phyloP scores from a whole-genome alignment of 768 basidiomycete genomes.

The Podaxis carcinomalis region DNA sequence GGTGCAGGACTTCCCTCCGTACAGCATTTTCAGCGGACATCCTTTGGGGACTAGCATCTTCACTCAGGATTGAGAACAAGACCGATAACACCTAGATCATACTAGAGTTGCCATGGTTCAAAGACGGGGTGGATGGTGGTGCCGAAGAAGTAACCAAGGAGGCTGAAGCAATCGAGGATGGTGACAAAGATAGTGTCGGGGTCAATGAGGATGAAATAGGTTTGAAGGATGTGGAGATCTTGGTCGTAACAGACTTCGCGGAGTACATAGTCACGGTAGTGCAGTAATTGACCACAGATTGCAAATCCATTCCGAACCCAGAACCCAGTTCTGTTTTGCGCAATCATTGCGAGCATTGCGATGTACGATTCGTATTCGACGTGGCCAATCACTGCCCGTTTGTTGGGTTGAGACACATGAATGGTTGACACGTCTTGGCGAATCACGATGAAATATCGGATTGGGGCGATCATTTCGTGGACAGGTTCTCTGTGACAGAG shows the following conservation, averaged over 20 bases:
- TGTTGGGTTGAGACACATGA: conserved; percentile 91
- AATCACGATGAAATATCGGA: conserved; percentile 63
- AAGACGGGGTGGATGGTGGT: conserved; percentile 54
- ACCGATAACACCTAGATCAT: conserved; percentile 94
- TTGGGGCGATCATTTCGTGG: conserved; percentile 69
- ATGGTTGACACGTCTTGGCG: conserved; percentile 76
- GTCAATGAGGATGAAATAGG: conserved; percentile 72
- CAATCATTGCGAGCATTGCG: conserved; percentile 88
- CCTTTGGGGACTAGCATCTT: conserved; percentile 69
- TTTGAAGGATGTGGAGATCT: conserved; percentile 85
- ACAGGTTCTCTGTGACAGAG: conserved; percentile 79
- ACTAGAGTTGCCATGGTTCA: conserved; percentile 66
- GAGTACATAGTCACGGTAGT: conserved; percentile 96
- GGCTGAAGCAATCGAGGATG: conserved; percentile 86
- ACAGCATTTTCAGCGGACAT: conserved; percentile 63
- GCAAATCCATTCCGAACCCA: conserved; percentile 98
- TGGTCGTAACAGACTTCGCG: conserved; percentile 97
- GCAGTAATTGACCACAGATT: conserved; percentile 92
- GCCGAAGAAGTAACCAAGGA: conserved; percentile 77
- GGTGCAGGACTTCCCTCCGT: conserved; percentile 84
- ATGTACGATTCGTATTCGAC: conserved; percentile 80
- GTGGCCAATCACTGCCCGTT: conserved; percentile 74
- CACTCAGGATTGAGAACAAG: conserved; percentile 79
- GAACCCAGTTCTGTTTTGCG: conserved; percentile 90
- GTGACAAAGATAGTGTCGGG: conserved; percentile 78